These are phyloP conservation scores for Diaporthe helianthi DNA, from an alignment of 2,329 filamentous ascomycete genomes.

Conservation along the genomic window DNA sequence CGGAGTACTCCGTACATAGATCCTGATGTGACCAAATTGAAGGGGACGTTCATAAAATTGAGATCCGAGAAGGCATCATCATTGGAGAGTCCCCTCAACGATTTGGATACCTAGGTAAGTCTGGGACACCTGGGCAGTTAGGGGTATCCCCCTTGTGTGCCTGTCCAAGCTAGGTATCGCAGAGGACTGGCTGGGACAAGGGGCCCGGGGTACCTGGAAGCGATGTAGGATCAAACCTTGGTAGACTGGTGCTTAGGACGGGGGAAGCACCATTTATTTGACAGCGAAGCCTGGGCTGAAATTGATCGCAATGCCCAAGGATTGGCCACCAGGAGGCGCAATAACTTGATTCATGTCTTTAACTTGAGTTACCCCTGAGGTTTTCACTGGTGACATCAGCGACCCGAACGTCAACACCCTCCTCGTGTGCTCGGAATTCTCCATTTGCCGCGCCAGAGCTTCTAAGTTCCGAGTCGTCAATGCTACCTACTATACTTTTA, in stretches of 20 bases:
- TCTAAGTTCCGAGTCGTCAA: no score
- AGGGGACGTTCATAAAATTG: background rate
- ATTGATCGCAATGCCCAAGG: background rate
- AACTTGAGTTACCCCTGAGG: background rate
- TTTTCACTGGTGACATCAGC: background rate
- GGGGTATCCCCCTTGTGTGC: background rate
- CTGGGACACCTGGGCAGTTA: background rate
- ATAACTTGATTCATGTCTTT: background rate
- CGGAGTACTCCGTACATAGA: no score
- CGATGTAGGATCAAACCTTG: background rate
- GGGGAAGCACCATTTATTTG: background rate
- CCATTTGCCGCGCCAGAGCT: background rate
- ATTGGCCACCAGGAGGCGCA: background rate
- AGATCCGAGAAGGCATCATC: background rate
- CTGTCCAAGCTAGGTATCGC: no score
- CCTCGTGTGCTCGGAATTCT: background rate
- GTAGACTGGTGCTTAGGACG: no score
- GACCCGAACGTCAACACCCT: background rate
- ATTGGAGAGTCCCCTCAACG: background rate
- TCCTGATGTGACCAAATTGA: background rate
- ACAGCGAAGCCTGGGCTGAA: background rate
- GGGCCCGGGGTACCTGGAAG: background rate
- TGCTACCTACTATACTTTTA: no score
- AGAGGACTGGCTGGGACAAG: background rate
- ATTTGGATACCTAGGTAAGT: background rate